Evolutionary conservation across 1,284 basidiomycete species (phyloP).

Genomic region (Erythrobasidium hasegawianum): DNA sequence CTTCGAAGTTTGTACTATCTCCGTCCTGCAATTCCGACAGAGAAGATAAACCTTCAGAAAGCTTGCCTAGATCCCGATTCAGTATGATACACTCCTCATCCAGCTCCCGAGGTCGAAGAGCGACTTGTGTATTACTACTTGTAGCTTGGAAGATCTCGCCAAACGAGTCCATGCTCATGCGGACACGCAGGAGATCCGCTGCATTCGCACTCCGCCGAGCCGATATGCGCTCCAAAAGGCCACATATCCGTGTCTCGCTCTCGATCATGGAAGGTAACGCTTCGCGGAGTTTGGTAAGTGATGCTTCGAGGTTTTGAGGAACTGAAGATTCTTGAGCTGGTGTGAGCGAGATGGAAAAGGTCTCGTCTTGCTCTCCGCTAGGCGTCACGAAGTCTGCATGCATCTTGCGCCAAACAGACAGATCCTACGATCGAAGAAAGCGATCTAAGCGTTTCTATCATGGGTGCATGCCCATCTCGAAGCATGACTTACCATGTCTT

Average conservation of each 20-base stretch:
- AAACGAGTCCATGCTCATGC: slow-evolving; percentile 30
- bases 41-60: background rate
- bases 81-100: slow-evolving; percentile 10
- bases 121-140: slow-evolving; percentile 20
- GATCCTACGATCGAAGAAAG: slow-evolving; percentile 23
- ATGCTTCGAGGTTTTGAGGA: slow-evolving; percentile 83
- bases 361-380: slow-evolving; percentile 75
- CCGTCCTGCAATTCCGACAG: slow-evolving; percentile 7
- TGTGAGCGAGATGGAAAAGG: slow-evolving; percentile 71
- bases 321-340: slow-evolving; percentile 83
- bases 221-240: slow-evolving; percentile 75
- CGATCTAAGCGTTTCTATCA: background rate
- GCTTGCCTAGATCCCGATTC: background rate
- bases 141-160: slow-evolving; percentile 27
- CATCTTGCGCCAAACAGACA: slow-evolving; percentile 39
- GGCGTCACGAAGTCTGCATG: slow-evolving; percentile 6
- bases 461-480: too few relatives aligned
- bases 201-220: slow-evolving; percentile 58
- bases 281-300: slow-evolving; percentile 64
- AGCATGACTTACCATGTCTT: slow-evolving; percentile 14
- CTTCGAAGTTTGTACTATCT: slow-evolving; percentile 10
- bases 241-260: slow-evolving; percentile 82
- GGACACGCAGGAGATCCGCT: slow-evolving; percentile 28
- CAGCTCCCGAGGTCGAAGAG: slow-evolving; percentile 31
- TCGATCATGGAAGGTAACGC: slow-evolving; percentile 73